Conservation (phyloP, 495 filamentous ascomycete species). For the Penicillium lagena region DNA sequence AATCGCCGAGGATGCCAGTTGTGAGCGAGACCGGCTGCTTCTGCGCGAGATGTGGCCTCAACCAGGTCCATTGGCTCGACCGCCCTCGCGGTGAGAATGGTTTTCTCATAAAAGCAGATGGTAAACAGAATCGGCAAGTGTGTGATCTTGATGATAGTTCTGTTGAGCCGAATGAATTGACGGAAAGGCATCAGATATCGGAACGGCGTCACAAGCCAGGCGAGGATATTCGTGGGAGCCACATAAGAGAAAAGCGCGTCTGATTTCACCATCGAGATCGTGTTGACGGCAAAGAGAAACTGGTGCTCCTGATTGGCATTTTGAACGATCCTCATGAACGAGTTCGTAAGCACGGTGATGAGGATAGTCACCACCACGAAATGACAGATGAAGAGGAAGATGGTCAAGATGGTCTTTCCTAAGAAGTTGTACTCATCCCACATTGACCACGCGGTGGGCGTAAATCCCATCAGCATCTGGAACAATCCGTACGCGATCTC, state of each 20-base stretch:
- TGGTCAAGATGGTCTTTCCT: conserved; percentile 63
- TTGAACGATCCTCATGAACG: conserved; percentile 87
- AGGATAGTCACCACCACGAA: conserved; percentile 91
- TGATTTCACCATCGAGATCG: conserved; percentile 93
- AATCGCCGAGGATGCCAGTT: conserved; percentile 43
- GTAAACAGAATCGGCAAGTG: conserved; percentile 80
- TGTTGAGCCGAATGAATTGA: conserved; percentile 73
- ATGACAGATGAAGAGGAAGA: conserved; percentile 90
- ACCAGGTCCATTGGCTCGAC: conserved; percentile 72
- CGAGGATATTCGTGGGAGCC: conserved; percentile 80
- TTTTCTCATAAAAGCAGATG: conserved; percentile 82
- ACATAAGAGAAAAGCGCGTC: conserved; percentile 90
- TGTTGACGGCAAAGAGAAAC: conserved; percentile 90
- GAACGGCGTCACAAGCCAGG: conserved; percentile 76
- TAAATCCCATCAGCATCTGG: conserved; percentile 88
- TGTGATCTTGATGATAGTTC: conserved; percentile 80
- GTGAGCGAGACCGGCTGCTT: conserved; percentile 20
- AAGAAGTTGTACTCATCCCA: conserved; percentile 77
- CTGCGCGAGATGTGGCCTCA: conserved; percentile 34
- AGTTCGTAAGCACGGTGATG: conserved; percentile 88
- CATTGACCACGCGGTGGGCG: conserved; percentile 62
- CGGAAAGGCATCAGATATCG: conserved; percentile 72
- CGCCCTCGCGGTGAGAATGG: conserved; percentile 59
- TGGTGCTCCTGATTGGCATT: conserved; percentile 92
- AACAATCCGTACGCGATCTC: conserved; percentile 82